phyloP scores from a whole-genome alignment of 164 flowering plant genomes.

The Vitis rotundifolia region DNA sequence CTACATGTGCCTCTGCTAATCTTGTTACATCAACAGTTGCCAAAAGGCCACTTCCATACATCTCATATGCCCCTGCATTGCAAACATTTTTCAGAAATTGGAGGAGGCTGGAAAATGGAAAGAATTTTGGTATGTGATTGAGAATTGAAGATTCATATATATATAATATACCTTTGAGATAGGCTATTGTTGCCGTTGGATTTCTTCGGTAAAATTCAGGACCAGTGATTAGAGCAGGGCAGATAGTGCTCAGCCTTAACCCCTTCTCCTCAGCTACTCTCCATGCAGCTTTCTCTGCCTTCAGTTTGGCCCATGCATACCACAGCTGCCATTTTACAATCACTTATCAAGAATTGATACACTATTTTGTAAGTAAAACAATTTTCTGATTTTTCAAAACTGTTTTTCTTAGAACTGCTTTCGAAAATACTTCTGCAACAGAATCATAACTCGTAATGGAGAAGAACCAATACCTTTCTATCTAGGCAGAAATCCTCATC shows the following conservation, averaged over 20 bases:
- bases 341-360: background rate
- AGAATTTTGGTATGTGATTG: background rate
- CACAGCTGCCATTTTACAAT: slow-evolving; percentile 50
- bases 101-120: background rate
- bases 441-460: too few relatives aligned
- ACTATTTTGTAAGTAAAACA: too few relatives aligned
- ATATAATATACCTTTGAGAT: slow-evolving; percentile 81
- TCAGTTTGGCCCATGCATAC: slow-evolving; percentile 77
- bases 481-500: slow-evolving; percentile 61
- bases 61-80: slow-evolving; percentile 55
- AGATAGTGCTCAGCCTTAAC: slow-evolving; percentile 60
- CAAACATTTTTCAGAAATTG: background rate
- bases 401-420: too few relatives aligned
- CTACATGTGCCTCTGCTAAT: slow-evolving; percentile 63
- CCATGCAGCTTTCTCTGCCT: slow-evolving; percentile 83
- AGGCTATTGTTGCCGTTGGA: slow-evolving; percentile 65
- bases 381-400: too few relatives aligned
- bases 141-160: background rate
- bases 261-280: slow-evolving; percentile 46
- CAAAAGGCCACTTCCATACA: slow-evolving; percentile 53
- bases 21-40: slow-evolving; percentile 56
- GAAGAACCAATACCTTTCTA: slow-evolving; percentile 51
- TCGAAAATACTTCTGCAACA: background rate
- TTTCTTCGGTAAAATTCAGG: slow-evolving; percentile 46
- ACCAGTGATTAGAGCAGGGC: slow-evolving; percentile 72